Evolutionary conservation across 345 rosid species (phyloP), one percentile per base, ranked within the genome.

Genomic region (Eucalyptus albens): DNA sequence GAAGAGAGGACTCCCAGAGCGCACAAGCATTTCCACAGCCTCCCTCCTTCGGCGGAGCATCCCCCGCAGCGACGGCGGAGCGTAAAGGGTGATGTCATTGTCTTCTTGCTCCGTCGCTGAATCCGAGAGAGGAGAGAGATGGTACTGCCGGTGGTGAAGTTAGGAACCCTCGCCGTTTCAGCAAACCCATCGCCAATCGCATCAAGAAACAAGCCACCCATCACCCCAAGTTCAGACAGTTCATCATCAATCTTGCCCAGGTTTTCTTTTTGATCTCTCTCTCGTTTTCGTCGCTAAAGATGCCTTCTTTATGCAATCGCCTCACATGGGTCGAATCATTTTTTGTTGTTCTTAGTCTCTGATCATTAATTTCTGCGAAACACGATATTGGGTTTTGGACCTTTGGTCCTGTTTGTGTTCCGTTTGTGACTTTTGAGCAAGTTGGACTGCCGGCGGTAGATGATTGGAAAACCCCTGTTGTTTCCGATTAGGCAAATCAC

Each of bases 231-330:
- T 96, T 96, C 92, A 96, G 99, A 60, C 94, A 92, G 91, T 88
- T 93, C 91, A 97, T 96, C 92, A 91, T 96, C 95, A 92, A 92
- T 91, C 87, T 97, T 87, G 99, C 99, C 72, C 98, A 97, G 98
- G 96, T 94, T 50, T 33, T 33, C 17, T 67, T 33, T 33, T 85
- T 31, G 22, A 67, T 81, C 65, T 77, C 72, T 29, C 47, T 51
- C 88, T 47, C 44, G 42, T 56, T 15, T 22, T 24, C 50, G 81
- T 33, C 50, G 51, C 4, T 19, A 31, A 17, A 4, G 81, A 33
- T 69, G 81, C 81, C 81, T 33, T 69, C 44, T 69, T 33, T 33
- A 17, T 37, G 37, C 37, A 17, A 37, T 69, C 44, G 24, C 3
- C 13, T 69, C 81, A 69, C 44, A 5, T 19, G 81, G 81, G 26